These are phyloP conservation scores for Nigrograna mackinnonii DNA, from an alignment of 2,329 filamentous ascomycete genomes.

Conservation along the genomic window DNA sequence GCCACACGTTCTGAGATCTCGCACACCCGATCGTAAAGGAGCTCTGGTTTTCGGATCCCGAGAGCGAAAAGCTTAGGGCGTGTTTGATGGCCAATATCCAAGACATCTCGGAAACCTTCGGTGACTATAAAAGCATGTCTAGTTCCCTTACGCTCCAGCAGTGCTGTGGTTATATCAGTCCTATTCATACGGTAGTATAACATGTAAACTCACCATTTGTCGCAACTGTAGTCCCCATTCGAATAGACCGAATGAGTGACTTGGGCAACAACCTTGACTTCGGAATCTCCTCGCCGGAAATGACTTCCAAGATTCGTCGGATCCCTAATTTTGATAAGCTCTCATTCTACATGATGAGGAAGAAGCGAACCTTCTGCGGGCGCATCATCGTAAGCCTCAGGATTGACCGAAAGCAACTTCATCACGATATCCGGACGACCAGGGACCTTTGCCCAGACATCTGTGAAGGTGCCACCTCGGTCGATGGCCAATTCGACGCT, in stretches of 20 bases:
- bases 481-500: too few relatives aligned
- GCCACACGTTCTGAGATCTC: conserved; percentile 28
- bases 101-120: conserved; percentile 21
- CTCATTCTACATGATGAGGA: too few relatives aligned
- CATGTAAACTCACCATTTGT: too few relatives aligned
- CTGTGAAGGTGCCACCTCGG: conserved; percentile 34
- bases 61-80: conserved; percentile 29
- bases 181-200: too few relatives aligned
- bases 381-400: conserved; percentile 32
- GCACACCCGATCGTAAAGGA: conserved; percentile 17
- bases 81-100: conserved; percentile 25
- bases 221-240: conserved; percentile 25
- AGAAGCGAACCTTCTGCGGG: conserved; percentile 36
- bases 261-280: too few relatives aligned
- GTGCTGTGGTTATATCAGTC: too few relatives aligned
- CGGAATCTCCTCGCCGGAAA: too few relatives aligned
- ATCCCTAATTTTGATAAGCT: too few relatives aligned
- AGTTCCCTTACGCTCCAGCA: too few relatives aligned
- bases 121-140: conserved; percentile 22
- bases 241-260: conserved; percentile 21
- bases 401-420: conserved; percentile 34
- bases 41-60: conserved; percentile 20
- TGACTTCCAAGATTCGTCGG: too few relatives aligned
- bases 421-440: conserved; percentile 24
- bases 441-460: too few relatives aligned